Conservation (phyloP, 2,329 filamentous ascomycete genomes). For the Lasiodiplodia citricola region DNA sequence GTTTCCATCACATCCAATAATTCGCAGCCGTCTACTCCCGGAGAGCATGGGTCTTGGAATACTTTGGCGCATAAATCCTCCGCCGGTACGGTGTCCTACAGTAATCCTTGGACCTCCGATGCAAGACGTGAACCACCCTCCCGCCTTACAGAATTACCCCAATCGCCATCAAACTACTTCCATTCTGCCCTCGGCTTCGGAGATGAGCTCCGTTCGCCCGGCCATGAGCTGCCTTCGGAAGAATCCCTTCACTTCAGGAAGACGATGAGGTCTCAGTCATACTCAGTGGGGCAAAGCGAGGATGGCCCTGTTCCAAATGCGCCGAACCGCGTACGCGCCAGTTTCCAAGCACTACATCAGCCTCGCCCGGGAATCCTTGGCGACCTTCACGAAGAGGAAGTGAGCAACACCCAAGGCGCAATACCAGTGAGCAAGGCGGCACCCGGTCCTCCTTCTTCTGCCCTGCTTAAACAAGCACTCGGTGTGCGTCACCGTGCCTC, state of each 20-base stretch:
- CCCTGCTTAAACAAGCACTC: slow-evolving; percentile 24
- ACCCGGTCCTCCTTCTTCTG: slow-evolving; percentile 15
- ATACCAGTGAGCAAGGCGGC: slow-evolving; percentile 22
- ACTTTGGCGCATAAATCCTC: slow-evolving; percentile 41
- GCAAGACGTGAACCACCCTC: slow-evolving; percentile 27
- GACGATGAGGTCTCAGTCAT: slow-evolving; percentile 93
- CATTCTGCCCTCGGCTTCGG: slow-evolving; percentile 8
- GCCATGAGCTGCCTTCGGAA: slow-evolving; percentile 13
- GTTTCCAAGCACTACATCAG: slow-evolving; percentile 72
- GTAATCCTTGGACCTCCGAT: slow-evolving; percentile 35
- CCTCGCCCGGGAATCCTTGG: slow-evolving; percentile 78
- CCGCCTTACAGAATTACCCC: slow-evolving; percentile 39
- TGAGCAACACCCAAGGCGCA: not conserved
- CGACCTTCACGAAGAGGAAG: slow-evolving; percentile 54
- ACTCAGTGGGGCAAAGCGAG: slow-evolving; percentile 90
- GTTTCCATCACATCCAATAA: slow-evolving; percentile 75
- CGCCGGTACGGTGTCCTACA: slow-evolving; percentile 51
- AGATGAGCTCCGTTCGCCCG: slow-evolving; percentile 21
- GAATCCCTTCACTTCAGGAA: slow-evolving; percentile 54
- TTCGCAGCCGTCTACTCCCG: slow-evolving; percentile 80
- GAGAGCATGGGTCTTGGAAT: slow-evolving; percentile 62
- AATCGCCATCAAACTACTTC: slow-evolving; percentile 20
- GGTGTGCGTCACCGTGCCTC: slow-evolving; percentile 24
- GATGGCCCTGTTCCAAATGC: slow-evolving; percentile 32
- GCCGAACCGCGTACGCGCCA: slow-evolving; percentile 37